A percentile compares a stretch with the other conserved stretches of the same genome.
phyloP scores from a whole-genome alignment of 106 monocot genomes.

The Dioscorea dumetorum region DNA sequence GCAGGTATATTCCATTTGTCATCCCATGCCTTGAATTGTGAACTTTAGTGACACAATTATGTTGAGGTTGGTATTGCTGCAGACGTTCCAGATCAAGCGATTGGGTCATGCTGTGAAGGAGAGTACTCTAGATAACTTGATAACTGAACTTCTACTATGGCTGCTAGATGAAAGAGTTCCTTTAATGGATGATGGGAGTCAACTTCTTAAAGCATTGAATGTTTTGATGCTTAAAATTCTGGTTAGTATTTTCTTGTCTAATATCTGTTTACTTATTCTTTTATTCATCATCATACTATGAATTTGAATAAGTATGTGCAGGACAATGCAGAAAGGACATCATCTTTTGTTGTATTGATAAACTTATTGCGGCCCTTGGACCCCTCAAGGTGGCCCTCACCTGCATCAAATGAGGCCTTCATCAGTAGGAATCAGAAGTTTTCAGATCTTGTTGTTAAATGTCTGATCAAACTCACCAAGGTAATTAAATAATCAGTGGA shows the following conservation, averaged over 20 bases:
- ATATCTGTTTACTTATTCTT: background rate
- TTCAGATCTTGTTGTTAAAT: conserved; percentile 97
- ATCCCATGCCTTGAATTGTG: background rate
- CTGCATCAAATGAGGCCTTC: conserved; percentile 54
- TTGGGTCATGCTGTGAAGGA: conserved; percentile 87
- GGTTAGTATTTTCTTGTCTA: conserved; percentile 29
- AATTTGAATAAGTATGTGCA: conserved; percentile 25
- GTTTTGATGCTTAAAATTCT: conserved; percentile 99
- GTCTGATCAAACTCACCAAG: conserved; percentile 93
- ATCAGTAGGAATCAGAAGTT: conserved; percentile 85
- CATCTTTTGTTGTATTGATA: conserved; percentile 93
- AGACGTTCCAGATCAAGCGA: conserved; percentile 93
- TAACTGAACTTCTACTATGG: conserved; percentile 94
- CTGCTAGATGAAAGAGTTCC: conserved; percentile 98
- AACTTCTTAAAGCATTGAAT: conserved; percentile 89
- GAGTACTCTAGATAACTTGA: conserved; percentile 77
- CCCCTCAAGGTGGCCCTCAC: conserved; percentile 81
- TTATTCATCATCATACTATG: background rate
- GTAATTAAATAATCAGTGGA: conserved; percentile 15
- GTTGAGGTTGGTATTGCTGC: conserved; percentile 16
- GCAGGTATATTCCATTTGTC: conserved; percentile 46
- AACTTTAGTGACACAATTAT: background rate
- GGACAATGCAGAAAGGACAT: conserved; percentile 97
- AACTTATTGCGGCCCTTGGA: conserved; percentile 85
- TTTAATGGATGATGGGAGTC: conserved; percentile 97